Percentiles rank a stretch among this genome's conserved stretches.
Evolutionary conservation across 768 basidiomycete species (phyloP).

Genomic region (Grammothele lineata): DNA sequence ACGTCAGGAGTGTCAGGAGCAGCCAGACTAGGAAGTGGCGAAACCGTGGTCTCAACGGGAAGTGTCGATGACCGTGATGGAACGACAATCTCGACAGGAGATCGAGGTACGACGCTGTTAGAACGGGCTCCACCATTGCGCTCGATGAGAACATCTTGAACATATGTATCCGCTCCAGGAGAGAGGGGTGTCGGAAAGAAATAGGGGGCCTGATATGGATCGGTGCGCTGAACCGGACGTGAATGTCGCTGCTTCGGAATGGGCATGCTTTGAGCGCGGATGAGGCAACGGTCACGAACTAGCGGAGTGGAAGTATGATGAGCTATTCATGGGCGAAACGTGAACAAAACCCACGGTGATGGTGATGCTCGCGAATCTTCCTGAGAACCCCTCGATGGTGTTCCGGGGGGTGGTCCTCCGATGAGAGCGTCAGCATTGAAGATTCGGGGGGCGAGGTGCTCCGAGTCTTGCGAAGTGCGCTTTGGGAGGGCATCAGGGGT

Average conservation of each 20-base stretch:
- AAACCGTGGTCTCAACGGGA: too few relatives aligned
- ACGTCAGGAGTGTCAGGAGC: too few relatives aligned
- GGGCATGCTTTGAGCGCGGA: constrained; percentile 9
- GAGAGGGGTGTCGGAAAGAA: constrained; percentile 50
- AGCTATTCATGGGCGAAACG: too few relatives aligned
- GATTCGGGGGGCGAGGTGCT: too few relatives aligned
- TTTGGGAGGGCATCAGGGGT: neutral
- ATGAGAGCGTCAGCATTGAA: too few relatives aligned
- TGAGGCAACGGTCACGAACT: constrained; percentile 14
- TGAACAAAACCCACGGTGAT: neutral
- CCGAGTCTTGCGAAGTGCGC: too few relatives aligned
- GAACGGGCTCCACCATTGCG: neutral
- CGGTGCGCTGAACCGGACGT: constrained; percentile 33
- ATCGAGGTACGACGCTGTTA: too few relatives aligned
- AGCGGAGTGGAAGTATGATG: neutral
- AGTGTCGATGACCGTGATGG: too few relatives aligned
- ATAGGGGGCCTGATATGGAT: constrained; percentile 63
- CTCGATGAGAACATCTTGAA: constrained; percentile 13
- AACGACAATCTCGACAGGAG: too few relatives aligned
- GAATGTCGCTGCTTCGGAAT: neutral
- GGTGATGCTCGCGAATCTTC: constrained; percentile 3
- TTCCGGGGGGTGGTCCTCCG: too few relatives aligned
- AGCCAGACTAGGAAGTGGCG: too few relatives aligned
- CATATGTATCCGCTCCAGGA: constrained; percentile 31
- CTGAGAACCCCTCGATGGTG: neutral